Evolutionary conservation across 495 filamentous ascomycete species (phyloP), one percentile per base, ranked within the genome.

Genomic region (Lepidopterella palustris): DNA sequence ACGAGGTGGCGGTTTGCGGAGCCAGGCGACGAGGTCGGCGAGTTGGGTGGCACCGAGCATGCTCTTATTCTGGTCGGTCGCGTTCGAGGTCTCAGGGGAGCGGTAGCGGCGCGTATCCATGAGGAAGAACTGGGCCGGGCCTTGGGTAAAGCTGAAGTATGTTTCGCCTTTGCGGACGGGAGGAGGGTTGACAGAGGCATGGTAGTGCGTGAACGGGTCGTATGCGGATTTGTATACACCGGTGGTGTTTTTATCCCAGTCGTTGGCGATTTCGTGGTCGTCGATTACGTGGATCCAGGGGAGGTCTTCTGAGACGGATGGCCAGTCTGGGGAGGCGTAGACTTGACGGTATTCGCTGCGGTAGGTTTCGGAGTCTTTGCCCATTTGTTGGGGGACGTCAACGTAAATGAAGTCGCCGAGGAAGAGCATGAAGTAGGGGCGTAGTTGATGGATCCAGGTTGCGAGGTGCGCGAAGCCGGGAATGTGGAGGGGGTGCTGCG

Each of bases 401-500:
- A 95, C 85, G 70, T 98, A 98, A 70, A 98, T 96, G 71, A 97
- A 98, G 69, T 98, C 93, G n/a, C 92, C 93, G 0, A 98, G 83
- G 78, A 98, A 98, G 24, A 98, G 80, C 92, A 98, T 97, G 64
- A 98, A 97, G 57, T 85, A 84, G 0, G 89, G 80, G 24, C 82
- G 76, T 4, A 92, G 73, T 4, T 73, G 68, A 1, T 86, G 84
- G 4, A 93, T 71, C 31, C 82, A 71, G 49, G 82, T 80, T 20
- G 83, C 81, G 13, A 89, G 71, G 29, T 87, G 77, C 58, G 81
- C 79, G 63, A 97, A 79, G 1, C 93, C 93, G 0, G 84, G 84
- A 42, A 97, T 85, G 9, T 84, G 79, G 2, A 97, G 76, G 0
- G 92, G 86, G 70, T 97, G 91, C 23, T 85, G 79, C 10, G 90